phyloP scores from a whole-genome alignment of 2,329 filamentous ascomycete genomes.

The Cadophora malorum region DNA sequence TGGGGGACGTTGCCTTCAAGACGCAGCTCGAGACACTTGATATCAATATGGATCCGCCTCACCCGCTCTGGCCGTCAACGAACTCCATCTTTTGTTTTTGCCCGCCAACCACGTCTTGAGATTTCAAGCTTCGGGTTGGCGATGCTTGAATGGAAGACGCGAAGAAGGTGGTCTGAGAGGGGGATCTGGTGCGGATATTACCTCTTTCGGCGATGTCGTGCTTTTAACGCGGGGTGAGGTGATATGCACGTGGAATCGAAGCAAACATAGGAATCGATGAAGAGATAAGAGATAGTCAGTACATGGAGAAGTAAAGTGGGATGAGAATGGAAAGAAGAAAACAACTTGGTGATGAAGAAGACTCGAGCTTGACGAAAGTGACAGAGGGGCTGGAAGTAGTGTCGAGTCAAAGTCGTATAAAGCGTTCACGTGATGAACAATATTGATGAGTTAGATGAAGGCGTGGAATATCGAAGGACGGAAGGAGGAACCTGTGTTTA shows the following conservation, averaged over 20 bases:
- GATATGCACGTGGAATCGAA: conserved; percentile 18
- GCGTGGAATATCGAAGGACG: background rate
- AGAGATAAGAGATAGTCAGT: background rate
- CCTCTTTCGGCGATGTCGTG: conserved; percentile 36
- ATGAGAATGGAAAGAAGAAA: background rate
- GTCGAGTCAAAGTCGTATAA: background rate
- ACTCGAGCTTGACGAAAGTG: background rate
- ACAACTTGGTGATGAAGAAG: background rate
- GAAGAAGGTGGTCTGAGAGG: background rate
- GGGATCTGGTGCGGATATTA: conserved; percentile 30
- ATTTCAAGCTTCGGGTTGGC: background rate
- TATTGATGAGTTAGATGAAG: background rate
- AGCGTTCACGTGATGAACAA: background rate
- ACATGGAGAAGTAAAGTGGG: background rate
- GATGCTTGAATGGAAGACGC: conserved; percentile 2
- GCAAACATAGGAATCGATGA: background rate
- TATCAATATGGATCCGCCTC: background rate
- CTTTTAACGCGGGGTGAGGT: conserved; percentile 31
- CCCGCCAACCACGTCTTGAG: conserved; percentile 14
- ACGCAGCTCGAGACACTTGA: background rate
- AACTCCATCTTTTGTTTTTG: conserved; percentile 2
- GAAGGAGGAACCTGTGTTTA: background rate
- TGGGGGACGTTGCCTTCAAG: background rate
- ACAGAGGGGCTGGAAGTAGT: background rate
- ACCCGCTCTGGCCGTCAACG: background rate